Base-by-base conservation (phyloP, 352 stramenopile genomes). In the Phytopythium helicoides region DNA sequence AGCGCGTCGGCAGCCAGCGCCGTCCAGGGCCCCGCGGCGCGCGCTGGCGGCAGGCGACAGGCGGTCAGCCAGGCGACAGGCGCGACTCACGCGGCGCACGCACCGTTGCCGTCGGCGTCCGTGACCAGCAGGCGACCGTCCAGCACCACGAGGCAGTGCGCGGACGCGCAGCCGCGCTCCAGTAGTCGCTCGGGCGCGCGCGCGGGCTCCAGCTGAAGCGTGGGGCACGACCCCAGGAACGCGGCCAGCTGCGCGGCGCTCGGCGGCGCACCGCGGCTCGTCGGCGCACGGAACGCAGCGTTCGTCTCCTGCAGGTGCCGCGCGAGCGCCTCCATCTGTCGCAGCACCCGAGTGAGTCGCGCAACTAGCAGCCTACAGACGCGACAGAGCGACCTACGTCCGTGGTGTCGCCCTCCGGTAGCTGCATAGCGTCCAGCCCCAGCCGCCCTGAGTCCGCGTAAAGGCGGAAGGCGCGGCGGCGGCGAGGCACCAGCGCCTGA, bases 361-460 rank as follows among this genome's bases (percentile, higher is more conserved):
- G 50, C 25, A 73, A 49, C 25, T 73, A 56, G 42, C 67, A 9
- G 28, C 28, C 28, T 10, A 33, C 66, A 10, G 3, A 3, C 18
- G 18, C n/a, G 5, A 14, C n/a, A 8, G 22, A 38, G 26, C 0
- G 3, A 38, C 45, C 10, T 26, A 51, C 45, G 57, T 81, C 69
- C 15, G 67, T 65, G 18, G 47, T 67, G 28, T 31, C 45, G 18
- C 73, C 60, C 23, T 81, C 64, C 9, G 66, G 60, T 28, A 65
- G 58, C 35, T 64, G 69, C 50, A 86, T 54, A 37, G 79, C 73
- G 0, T 70, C 61, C 10, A 81, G 62, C 1, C 63, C 63, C 26
- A 89, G 61, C n/a, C 76, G 71, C 2, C 78, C 76, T 8, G 55
- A 50, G 12, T 71, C 62, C 14, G 68, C 61, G 47, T 87, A 89